Conservation (phyloP, 2,329 filamentous ascomycete species). For the Fusarium odoratissimum region DNA sequence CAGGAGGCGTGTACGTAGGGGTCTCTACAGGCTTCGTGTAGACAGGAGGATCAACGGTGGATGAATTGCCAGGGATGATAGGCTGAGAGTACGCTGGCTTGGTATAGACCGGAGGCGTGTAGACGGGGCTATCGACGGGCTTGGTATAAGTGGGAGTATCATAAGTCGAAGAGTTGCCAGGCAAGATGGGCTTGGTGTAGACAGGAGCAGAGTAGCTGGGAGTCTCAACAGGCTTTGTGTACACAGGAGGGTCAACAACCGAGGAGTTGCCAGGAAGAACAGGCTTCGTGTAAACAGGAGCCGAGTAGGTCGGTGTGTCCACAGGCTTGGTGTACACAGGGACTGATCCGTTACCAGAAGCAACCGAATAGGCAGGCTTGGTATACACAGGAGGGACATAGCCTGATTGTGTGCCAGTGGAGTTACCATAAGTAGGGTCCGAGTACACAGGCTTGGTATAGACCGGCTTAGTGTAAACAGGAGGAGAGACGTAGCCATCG, state of each 20-base stretch:
- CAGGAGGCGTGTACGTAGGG: constrained; percentile 27
- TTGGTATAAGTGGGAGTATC: constrained; percentile 20
- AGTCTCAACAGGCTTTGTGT: constrained; percentile 22
- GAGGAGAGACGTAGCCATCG: constrained; percentile 16
- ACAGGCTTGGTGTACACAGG: constrained; percentile 24
- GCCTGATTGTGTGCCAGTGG: constrained; percentile 16
- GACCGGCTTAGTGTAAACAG: constrained; percentile 21
- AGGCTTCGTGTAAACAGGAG: constrained; percentile 25
- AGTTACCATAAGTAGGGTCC: constrained; percentile 20
- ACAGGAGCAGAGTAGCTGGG: constrained; percentile 17
- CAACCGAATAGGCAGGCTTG: constrained; percentile 8
- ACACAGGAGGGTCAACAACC: neutral
- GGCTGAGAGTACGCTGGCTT: constrained; percentile 4
- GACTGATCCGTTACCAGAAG: constrained; percentile 11
- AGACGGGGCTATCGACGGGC: constrained; percentile 4
- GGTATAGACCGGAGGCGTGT: constrained; percentile 27
- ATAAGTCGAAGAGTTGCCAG: constrained; percentile 11
- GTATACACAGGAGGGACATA: constrained; percentile 25
- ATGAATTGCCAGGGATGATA: constrained; percentile 20
- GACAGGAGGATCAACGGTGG: neutral
- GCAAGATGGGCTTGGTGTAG: constrained; percentile 17
- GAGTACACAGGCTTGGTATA: constrained; percentile 25
- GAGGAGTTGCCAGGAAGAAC: constrained; percentile 8
- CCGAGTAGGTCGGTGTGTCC: constrained; percentile 16
- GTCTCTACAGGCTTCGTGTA: constrained; percentile 24